Base-by-base conservation (phyloP, 2,329 filamentous ascomycete genomes). In the Magnaporthiopsis incrustans region DNA sequence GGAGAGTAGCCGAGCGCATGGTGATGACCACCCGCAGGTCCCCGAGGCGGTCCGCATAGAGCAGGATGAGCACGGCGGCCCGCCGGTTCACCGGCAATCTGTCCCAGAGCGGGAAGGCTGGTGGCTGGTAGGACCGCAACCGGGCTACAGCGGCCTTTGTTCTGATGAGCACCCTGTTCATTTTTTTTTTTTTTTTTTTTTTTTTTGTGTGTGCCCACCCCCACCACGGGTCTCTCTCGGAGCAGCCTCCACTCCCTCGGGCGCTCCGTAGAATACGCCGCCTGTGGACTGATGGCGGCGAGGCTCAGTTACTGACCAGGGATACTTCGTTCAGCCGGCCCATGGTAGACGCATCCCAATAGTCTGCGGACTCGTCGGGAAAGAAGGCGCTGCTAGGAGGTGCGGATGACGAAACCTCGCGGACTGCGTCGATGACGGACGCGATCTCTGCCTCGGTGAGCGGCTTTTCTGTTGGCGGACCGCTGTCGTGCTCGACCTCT, bases 51-150 rank as follows among this genome's bases (percentile, higher is more conserved):
- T 97, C 94, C 50, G 92, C 91, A 73, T 95, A 97, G 1, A 98
- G 83, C 63, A 98, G 82, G 61, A 98, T 83, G 63, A 98, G 78
- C 57, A 98, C 94, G 30, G 94, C 93, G 18, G 94, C 94, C 68
- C 92, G 86, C 67, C 91, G 85, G 68, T 80, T 84, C 18, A 82
- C 76, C 2, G 86, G 86, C 33, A 89, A 78, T 26, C 76, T 76
- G 70, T 87, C 82, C 86, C 87, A 89, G 65, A 83, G 73, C 14
- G 85, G 78, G 69, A 88, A 87, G 2, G 83, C 76, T 1, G 86
- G 86, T 25, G 86, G 81, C 65, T 78, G 81, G 73, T 85, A 89
- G 63, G 85, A 79, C 63, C 85, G 81, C 64, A 89, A 78, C 65
- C 86, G 81, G 64, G 83, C 81, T 67, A 89, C 75, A 71, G 84